Evolutionary conservation across 148 eudicot species (phyloP), one percentile per base, ranked within the genome.

Genomic region (Fagopyrum esculentum): DNA sequence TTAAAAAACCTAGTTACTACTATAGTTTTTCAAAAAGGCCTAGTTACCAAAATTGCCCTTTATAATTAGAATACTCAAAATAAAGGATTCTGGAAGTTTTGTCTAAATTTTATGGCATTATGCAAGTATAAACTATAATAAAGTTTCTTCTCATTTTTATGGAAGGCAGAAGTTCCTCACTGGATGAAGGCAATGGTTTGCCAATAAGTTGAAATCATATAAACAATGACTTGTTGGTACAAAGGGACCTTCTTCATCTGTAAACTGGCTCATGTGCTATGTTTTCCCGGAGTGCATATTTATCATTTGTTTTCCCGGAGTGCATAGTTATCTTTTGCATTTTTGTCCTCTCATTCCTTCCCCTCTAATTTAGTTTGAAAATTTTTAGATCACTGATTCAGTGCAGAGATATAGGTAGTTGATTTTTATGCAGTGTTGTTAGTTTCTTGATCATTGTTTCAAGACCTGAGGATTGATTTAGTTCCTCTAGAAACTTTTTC

Each of bases 241-340:
- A 40, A 66, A 40, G 47, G 71, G 17, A 46, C 71, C 71, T 13
- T 66, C 9, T 40, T 43, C 71, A 40, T 17, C 71, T 66, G 71
- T 40, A 43, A 13, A 66, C 71, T 66, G 43, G 46, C 47, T 66
- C 71, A 35, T 66, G 47, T 66, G 12, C 43, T 22, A 26, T 22
- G 7, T 8, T 66, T 66, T 43, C 6, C 11, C 68, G 22, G 44
- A 61, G 68, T 15, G 30, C 68, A 61, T 61, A 59, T 10, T 1
- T 61, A 22, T 51, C 15, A 22, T 22, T 22, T 22, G 7, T 8
- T 66, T 66, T 43, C 6, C 11, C 68, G 22, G 44, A 61, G 68
- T 15, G 30, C 68, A 61, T 61, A 59, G 30, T 1, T 61, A 35
- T 59, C 22, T 59, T 8, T 8, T 59, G 66, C 35, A 9, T 22